A percentile compares a stretch with the other conserved stretches of the same genome.
Conservation (phyloP, 2,329 filamentous ascomycete species). For the Madurella mycetomatis region DNA sequence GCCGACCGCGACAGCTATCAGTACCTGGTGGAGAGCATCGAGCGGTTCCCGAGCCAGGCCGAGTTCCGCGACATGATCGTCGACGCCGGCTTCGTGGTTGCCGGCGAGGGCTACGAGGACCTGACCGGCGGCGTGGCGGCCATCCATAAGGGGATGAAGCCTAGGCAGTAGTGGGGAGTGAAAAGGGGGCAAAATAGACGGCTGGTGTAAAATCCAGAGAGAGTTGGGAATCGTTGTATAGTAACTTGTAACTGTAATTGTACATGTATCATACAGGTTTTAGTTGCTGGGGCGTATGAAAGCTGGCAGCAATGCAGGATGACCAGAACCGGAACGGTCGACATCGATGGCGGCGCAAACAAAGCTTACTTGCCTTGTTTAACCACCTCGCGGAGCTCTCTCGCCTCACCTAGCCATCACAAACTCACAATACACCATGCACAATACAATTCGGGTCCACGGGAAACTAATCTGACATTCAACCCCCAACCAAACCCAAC, state of each 20-base stretch:
- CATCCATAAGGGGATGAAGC: constrained; percentile 96
- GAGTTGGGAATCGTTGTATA: not conserved
- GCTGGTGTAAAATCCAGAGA: not conserved
- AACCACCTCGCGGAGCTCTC: too few relatives aligned
- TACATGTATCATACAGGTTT: not conserved
- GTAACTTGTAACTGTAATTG: not conserved
- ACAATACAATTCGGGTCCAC: too few relatives aligned
- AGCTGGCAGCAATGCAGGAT: too few relatives aligned
- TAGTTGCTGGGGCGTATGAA: not conserved
- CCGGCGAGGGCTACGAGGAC: constrained; percentile 81
- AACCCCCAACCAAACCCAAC: too few relatives aligned
- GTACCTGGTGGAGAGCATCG: constrained; percentile 97
- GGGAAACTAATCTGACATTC: too few relatives aligned
- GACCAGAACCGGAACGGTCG: too few relatives aligned
- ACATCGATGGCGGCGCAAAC: too few relatives aligned
- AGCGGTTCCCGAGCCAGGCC: constrained; percentile 81
- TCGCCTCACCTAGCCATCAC: too few relatives aligned
- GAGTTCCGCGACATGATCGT: constrained; percentile 80
- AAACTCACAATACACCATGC: too few relatives aligned
- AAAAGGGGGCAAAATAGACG: not conserved
- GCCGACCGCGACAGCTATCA: constrained; percentile 95
- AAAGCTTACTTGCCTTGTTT: too few relatives aligned
- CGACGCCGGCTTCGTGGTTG: constrained; percentile 79
- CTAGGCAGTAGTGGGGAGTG: constrained; percentile 31
- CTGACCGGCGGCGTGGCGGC: constrained; percentile 89